Base-by-base conservation (phyloP, 257 asterid genomes). In the Marsdenia floribunda region DNA sequence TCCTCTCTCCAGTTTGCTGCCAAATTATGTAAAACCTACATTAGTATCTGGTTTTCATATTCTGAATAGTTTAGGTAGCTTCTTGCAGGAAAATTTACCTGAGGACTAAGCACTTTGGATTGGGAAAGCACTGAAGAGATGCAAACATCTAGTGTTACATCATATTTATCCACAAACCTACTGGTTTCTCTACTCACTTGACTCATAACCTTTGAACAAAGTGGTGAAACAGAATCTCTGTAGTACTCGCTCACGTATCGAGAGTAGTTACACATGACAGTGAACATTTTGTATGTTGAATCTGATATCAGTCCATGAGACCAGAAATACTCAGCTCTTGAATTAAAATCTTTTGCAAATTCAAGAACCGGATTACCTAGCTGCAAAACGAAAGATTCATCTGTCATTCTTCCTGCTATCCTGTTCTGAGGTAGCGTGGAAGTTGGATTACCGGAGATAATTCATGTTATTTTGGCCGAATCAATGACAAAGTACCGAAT, bases 291-390 rank as follows among this genome's bases (percentile, higher is more conserved):
- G 82, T 88, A 88, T 2, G 93, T 88, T 13, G 88, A 72, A 76
- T 90, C 93, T 50, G 96, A 90, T 81, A 90, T 86, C 57, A 90
- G 78, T 46, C 96, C 96, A 72, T 90, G 96, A 52, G 96, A 90
- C 96, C 96, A 90, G 50, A 88, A 85, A 79, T 86, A 90, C 67
- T 88, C 96, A 3, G 93, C 92, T 80, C 91, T 83, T 6, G 93
- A 86, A 64, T 90, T 90, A 77, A 85, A 88, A 77, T 90, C 96
- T 0, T 87, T 81, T 3, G 86, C 78, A 53, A 86, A 90, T 76
- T 88, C 96, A 49, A 90, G 89, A 68, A 90, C 85, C 71, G 96
- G 96, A 85, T 90, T 90, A 3, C 96, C 93, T n/a, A 90, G 80
- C 96, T 90, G 90, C 82, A 83, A 54, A 35, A 29, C n/a, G 42